Conservation (phyloP, 176 grass and related monocot species). For the Metroxylon sagu region DNA sequence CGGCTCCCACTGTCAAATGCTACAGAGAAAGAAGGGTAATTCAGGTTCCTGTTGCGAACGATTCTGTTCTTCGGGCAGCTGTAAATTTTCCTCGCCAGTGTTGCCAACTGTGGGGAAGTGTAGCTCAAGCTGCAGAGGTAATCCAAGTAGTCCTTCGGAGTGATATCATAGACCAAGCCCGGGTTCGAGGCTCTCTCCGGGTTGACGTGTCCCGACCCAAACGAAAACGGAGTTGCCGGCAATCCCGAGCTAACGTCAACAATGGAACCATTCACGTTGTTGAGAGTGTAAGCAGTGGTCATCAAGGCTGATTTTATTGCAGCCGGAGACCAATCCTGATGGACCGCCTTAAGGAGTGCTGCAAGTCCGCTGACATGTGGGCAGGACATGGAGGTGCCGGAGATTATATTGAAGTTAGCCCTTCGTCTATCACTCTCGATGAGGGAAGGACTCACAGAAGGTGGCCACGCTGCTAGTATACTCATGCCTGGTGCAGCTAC, state of each 20-base stretch:
- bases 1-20: background rate
- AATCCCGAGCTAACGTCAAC: background rate
- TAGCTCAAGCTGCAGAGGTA: constrained; percentile 14
- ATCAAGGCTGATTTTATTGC: constrained; percentile 18
- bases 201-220: constrained; percentile 12
- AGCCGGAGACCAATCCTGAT: constrained; percentile 11
- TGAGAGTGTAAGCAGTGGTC: constrained; percentile 2
- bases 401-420: constrained; percentile 13
- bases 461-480: constrained; percentile 15
- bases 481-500: constrained; percentile 7
- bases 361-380: constrained; percentile 12
- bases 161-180: constrained; percentile 18
- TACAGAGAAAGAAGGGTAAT: constrained; percentile 9
- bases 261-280: background rate
- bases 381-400: constrained; percentile 23
- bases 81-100: background rate
- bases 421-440: constrained; percentile 7
- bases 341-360: background rate
- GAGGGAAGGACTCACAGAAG: background rate
- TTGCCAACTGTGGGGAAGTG: background rate
- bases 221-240: constrained; percentile 1
- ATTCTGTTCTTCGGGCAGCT: background rate
- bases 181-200: constrained; percentile 5
- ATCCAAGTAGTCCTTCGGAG: background rate
- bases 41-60: background rate